A percentile compares a stretch with the other conserved stretches of the same genome.
These are phyloP conservation scores for Talaromyces atroroseus DNA, from an alignment of 2,329 filamentous ascomycete genomes.

Conservation along the genomic window DNA sequence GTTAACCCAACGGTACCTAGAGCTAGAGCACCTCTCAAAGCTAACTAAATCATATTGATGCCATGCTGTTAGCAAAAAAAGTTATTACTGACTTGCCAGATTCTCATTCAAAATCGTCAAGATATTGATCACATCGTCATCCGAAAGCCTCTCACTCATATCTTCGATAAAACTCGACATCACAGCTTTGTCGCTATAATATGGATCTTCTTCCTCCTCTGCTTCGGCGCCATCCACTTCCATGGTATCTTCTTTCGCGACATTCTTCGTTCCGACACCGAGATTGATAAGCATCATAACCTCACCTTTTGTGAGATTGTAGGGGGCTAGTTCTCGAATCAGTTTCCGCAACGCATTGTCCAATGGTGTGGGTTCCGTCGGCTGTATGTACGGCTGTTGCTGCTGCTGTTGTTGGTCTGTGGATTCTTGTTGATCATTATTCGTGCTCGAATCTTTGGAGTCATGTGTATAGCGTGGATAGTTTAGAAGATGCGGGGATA, in stretches of 20 bases:
- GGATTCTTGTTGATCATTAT: conserved; percentile 16
- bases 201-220: conserved; percentile 20
- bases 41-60: too few species aligned
- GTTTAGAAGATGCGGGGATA: conserved; percentile 35
- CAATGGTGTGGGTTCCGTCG: conserved; percentile 26
- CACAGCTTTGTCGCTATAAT: conserved; percentile 33
- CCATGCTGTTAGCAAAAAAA: neutral
- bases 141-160: conserved; percentile 34
- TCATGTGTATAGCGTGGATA: conserved; percentile 30
- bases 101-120: conserved; percentile 32
- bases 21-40: too few species aligned
- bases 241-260: neutral
- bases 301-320: conserved; percentile 42
- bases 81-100: conserved; percentile 16
- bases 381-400: conserved; percentile 13
- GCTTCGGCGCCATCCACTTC: conserved; percentile 14
- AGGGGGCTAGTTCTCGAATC: conserved; percentile 33
- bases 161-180: conserved; percentile 41
- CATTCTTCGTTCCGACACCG: conserved; percentile 29
- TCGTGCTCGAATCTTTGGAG: neutral
- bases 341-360: conserved; percentile 35
- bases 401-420: conserved; percentile 17
- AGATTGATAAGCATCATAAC: conserved; percentile 43
- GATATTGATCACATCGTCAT: conserved; percentile 33
- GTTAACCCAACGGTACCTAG: too few species aligned